Conservation (phyloP, 768 basidiomycete species). For the Pleurotus tuoliensis region DNA sequence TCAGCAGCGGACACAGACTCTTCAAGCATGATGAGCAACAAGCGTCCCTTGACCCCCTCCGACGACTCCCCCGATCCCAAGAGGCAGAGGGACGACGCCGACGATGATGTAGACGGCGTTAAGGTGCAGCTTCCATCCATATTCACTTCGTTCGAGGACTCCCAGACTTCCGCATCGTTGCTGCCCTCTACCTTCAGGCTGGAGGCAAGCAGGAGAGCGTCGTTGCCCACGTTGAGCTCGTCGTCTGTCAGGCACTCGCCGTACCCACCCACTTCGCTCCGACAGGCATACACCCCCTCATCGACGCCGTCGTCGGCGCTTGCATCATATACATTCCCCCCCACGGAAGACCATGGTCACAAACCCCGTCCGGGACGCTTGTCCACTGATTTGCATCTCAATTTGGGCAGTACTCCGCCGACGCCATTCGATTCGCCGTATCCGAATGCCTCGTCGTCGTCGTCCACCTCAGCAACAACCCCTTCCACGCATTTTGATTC, state of each 20-base stretch:
- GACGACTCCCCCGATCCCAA: conserved; percentile 54
- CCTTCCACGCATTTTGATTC: conserved; percentile 44
- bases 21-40: conserved; percentile 55
- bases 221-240: conserved; percentile 57
- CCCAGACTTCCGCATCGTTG: too few relatives aligned
- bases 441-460: conserved; percentile 47
- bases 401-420: conserved; percentile 35
- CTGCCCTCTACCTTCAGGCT: conserved; percentile 33
- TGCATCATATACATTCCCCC: conserved; percentile 54
- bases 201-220: conserved; percentile 53
- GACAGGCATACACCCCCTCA: conserved; percentile 42
- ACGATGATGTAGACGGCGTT: conserved; percentile 38
- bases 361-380: conserved; percentile 45
- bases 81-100: conserved; percentile 36
- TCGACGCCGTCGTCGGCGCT: conserved; percentile 32
- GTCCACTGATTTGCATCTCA: conserved; percentile 41
- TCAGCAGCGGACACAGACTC: conserved; percentile 64
- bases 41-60: conserved; percentile 52
- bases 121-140: conserved; percentile 75
- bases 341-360: conserved; percentile 36
- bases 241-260: conserved; percentile 53
- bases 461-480: conserved; percentile 43
- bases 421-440: conserved; percentile 50
- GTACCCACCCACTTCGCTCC: conserved; percentile 46
- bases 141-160: conserved; percentile 64